Evolutionary conservation across 2,329 filamentous ascomycete species (phyloP).

Genomic region (Trichoderma koningii): DNA sequence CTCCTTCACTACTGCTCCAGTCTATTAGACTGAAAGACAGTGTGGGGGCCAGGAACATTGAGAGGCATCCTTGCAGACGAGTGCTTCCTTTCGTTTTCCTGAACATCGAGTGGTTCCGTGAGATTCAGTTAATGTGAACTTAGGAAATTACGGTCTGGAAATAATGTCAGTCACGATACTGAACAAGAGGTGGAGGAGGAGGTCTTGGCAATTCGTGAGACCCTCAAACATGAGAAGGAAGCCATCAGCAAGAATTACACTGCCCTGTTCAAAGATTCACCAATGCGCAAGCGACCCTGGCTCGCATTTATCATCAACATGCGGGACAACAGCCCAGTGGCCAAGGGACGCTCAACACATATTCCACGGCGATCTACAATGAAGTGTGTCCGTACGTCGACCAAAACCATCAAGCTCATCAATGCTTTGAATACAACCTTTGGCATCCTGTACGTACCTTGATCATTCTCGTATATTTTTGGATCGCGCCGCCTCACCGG

Average conservation of each 20-base stretch:
- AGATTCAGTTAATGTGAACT: too few relatives aligned
- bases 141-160: too few relatives aligned
- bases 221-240: slow-evolving; percentile 2
- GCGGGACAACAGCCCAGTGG: slow-evolving; percentile 3
- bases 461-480: neutral
- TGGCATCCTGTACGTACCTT: neutral
- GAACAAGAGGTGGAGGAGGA: slow-evolving; percentile 7
- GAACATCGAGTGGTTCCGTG: too few relatives aligned
- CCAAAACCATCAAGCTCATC: slow-evolving; percentile 1
- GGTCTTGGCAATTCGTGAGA: neutral
- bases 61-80: too few relatives aligned
- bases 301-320: slow-evolving; percentile 1
- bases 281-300: neutral
- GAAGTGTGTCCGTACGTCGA: slow-evolving; percentile 6
- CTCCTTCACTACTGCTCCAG: too few relatives aligned
- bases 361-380: slow-evolving; percentile 12
- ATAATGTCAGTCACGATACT: neutral
- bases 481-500: neutral
- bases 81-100: too few relatives aligned
- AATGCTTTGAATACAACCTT: slow-evolving; percentile 8
- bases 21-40: too few relatives aligned
- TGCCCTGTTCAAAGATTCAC: neutral
- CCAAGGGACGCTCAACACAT: slow-evolving; percentile 9
- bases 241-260: slow-evolving; percentile 8
- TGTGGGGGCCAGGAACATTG: too few relatives aligned